These are phyloP conservation scores for Fusarium newnesense DNA, from an alignment of 2,329 filamentous ascomycete species.

Conservation along the genomic window DNA sequence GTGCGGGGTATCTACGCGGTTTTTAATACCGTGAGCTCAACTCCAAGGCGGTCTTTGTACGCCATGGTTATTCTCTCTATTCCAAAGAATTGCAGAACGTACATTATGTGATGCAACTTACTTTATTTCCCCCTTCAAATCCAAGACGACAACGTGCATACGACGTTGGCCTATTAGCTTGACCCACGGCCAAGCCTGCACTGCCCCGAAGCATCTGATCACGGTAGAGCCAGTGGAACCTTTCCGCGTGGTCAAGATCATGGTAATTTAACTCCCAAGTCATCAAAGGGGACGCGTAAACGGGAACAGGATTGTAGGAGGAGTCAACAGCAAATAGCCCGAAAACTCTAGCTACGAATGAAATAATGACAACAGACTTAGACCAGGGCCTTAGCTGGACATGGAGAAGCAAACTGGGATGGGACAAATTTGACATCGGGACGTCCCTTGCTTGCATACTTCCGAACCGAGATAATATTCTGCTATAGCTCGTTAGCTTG, in stretches of 20 bases:
- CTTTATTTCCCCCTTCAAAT: background rate
- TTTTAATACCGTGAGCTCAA: background rate
- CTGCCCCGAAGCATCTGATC: conserved; percentile 24
- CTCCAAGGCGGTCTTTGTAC: background rate
- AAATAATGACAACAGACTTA: conserved; percentile 1
- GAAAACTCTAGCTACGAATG: background rate
- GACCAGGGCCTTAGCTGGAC: background rate
- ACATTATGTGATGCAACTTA: background rate
- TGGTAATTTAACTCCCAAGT: background rate
- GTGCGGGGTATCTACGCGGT: background rate
- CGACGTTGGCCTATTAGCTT: background rate
- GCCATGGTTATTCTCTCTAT: background rate
- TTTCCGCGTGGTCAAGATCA: conserved; percentile 4
- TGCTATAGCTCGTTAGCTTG: conserved; percentile 6
- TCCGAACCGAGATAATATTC: conserved; percentile 8
- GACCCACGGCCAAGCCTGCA: conserved; percentile 30
- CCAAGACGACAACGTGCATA: background rate
- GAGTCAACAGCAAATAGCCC: background rate
- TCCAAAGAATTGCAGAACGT: background rate
- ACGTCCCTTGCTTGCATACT: conserved; percentile 25
- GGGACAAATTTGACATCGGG: conserved; percentile 13
- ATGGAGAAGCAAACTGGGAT: conserved; percentile 9
- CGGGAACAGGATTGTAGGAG: background rate
- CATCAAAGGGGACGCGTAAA: conserved; percentile 1
- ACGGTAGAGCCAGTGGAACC: conserved; percentile 1